Evolutionary conservation across 2,329 filamentous ascomycete genomes (phyloP), one percentile per base, ranked within the genome.

Genomic region (Cladobotryum mycophilum): DNA sequence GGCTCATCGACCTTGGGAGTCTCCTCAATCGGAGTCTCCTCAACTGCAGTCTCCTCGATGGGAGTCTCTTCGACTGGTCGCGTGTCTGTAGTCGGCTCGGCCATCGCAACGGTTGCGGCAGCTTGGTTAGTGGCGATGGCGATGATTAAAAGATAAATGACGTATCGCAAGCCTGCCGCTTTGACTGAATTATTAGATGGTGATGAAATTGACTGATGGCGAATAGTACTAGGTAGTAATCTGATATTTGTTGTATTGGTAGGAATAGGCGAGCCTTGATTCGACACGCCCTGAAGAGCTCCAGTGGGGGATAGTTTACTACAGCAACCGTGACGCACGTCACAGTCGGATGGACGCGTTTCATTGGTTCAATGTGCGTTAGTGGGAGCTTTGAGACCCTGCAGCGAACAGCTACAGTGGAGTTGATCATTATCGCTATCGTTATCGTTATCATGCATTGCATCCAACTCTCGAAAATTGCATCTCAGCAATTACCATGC

Each of bases 21-120:
- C 35, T 37, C 30, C 38, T 41, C 38, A 11, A 30, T 6, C 8
- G 25, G 6, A 30, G 25, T 25, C 22, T 25, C 22, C 22, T 52
- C 49, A 14, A 38, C 41, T 18, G 30, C 18, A 46, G 59, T 55
- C 45, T 60, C 64, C 40, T 61, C 58, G 40, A 55, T 57, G 46
- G 59, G 60, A 47, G 61, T n/a, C 37, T 60, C 54, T 25, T 52
- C 58, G 11, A 47, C 51, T 40, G 54, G 54, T 54, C 53, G 58
- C 51, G 57, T 54, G 47, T 58, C 57, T 41, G 56, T 43, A 35
- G 45, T 49, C 18, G 47, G 41, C 43, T 60, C 59, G 20, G 58
- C 45, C 59, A 64, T 65, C 40, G 35, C 53, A 47, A 35, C 17
- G 25, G 40, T 25, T 11, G 18, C 25, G 36, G 17, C 42, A 17